Evolutionary conservation across 352 stramenopile genomes (phyloP).

Genomic region (Detonula confervacea): DNA sequence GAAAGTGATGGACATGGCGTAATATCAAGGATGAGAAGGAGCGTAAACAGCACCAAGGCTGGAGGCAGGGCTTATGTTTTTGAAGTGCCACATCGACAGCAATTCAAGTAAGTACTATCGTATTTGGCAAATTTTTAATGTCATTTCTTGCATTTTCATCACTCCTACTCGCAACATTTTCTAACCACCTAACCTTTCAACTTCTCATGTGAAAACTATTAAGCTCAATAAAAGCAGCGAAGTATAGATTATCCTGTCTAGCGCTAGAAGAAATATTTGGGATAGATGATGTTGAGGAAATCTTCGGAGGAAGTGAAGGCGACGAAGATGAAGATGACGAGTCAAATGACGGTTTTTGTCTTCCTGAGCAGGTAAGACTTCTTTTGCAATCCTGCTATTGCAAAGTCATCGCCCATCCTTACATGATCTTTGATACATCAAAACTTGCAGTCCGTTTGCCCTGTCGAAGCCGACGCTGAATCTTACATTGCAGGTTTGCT

Average conservation of each 20-base stretch:
- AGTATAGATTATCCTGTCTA: slow-evolving; percentile 57
- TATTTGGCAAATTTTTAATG: slow-evolving; percentile 36
- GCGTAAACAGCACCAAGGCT: no score
- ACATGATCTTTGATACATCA: no score
- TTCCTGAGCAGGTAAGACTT: slow-evolving; percentile 27
- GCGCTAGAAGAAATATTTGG: slow-evolving; percentile 71
- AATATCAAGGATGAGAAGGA: slow-evolving; percentile 44
- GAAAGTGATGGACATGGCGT: slow-evolving; percentile 39
- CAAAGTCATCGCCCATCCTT: not conserved
- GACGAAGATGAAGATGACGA: no score
- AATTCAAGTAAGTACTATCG: slow-evolving; percentile 23
- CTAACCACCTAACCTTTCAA: no score
- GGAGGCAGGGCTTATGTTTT: slow-evolving; percentile 37
- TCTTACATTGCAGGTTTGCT: slow-evolving; percentile 73
- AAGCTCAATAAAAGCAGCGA: slow-evolving; percentile 33
- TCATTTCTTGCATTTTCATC: not conserved
- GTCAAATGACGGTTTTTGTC: no score
- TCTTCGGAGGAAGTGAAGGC: slow-evolving; percentile 34
- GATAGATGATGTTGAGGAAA: slow-evolving; percentile 41
- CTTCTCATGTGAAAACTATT: no score
- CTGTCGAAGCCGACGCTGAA: slow-evolving; percentile 43
- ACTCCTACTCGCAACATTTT: no score
- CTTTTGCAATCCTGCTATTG: slow-evolving; percentile 1
- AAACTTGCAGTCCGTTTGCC: slow-evolving; percentile 29
- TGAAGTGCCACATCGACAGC: slow-evolving; percentile 38